Evolutionary conservation across 2,329 filamentous ascomycete species (phyloP).

Genomic region (Lasiodiplodia sp.): DNA sequence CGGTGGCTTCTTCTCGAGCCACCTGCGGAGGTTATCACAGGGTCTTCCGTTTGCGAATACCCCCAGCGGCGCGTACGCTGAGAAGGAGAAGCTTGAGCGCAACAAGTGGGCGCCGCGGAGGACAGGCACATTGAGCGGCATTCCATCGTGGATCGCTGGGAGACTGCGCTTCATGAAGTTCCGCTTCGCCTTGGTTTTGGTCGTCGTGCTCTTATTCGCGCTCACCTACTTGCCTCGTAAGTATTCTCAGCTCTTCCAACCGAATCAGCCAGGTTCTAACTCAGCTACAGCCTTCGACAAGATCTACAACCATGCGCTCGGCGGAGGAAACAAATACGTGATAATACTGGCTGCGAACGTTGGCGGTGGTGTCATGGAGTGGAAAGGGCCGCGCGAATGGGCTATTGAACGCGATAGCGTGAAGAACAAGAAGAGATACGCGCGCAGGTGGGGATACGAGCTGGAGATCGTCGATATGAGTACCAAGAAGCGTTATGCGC

Average conservation of each 20-base stretch:
- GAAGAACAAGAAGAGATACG: conserved; percentile 92
- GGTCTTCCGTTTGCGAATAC: conserved; percentile 71
- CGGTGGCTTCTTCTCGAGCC: conserved; percentile 85
- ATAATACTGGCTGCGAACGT: conserved; percentile 93
- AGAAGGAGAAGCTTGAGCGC: conserved; percentile 78
- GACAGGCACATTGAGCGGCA: conserved; percentile 43
- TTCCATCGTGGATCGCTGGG: conserved; percentile 49
- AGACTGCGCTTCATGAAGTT: conserved; percentile 72
- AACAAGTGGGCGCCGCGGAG: conserved; percentile 61
- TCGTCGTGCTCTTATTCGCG: conserved; percentile 67
- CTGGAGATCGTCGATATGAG: conserved; percentile 98
- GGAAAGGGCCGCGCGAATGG: conserved; percentile 98
- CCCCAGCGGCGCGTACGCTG: conserved; percentile 63
- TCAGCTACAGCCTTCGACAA: conserved; percentile 60
- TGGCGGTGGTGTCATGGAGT: conserved; percentile 97
- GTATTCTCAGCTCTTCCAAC: conserved; percentile 48
- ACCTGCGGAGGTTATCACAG: conserved; percentile 81
- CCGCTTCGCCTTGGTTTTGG: conserved; percentile 64
- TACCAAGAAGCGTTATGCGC: conserved; percentile 97
- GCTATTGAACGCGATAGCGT: conserved; percentile 97
- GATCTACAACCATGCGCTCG: conserved; percentile 76
- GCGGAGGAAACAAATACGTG: conserved; percentile 89
- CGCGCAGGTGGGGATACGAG: conserved; percentile 88
- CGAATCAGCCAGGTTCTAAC: background rate
- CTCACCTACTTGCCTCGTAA: conserved; percentile 77